Evolutionary conservation across 352 stramenopile species (phyloP), one percentile per base, ranked within the genome.

Genomic region (Phytophthora citrophthora): DNA sequence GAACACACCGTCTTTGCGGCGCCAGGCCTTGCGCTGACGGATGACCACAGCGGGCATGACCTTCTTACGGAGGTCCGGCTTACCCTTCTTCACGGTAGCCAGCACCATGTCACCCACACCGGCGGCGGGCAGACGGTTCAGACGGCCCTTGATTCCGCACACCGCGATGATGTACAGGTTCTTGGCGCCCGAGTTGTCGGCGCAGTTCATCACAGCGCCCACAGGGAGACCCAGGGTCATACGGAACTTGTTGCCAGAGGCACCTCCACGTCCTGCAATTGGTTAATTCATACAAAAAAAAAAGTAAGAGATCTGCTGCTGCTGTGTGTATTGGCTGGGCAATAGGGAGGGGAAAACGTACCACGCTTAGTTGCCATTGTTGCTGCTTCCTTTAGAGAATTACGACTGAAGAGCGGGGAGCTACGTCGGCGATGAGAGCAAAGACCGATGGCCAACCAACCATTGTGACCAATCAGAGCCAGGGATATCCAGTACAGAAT

Each of bases 111-210:
- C 98, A 74, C 98, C 98, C 36, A 99, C 92, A 97, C 90, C 90
- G 63, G 97, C 97, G 70, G 98, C 97, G 61, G 98, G 98, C 65
- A 99, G 93, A 86, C 97, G 94, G 86, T 99, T 99, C 75, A 99
- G 83, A 72, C 97, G 94, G 84, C 96, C 98, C 79, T 98, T 98
- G 79, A 99, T 99, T 61, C 98, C 98, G 89, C 96, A 99, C 65
- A 99, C 98, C 39, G 98, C 93, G 70, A 99, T 99, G 78, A 99
- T 99, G 88, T 98, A 98, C 39, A 99, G 84, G 86, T 99, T 99
- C 93, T 99, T 99, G 71, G 98, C 98, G 50, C 98, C 98, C 49
- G 96, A 99, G 94, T 99, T 99, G 87, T 99, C 98, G 54, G 98
- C 98, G 83, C 98, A 99, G 96, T 99, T 99, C 75, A 99, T 97